Base-by-base conservation (phyloP, 495 filamentous ascomycete species). In the Aspergillus nanangensis region DNA sequence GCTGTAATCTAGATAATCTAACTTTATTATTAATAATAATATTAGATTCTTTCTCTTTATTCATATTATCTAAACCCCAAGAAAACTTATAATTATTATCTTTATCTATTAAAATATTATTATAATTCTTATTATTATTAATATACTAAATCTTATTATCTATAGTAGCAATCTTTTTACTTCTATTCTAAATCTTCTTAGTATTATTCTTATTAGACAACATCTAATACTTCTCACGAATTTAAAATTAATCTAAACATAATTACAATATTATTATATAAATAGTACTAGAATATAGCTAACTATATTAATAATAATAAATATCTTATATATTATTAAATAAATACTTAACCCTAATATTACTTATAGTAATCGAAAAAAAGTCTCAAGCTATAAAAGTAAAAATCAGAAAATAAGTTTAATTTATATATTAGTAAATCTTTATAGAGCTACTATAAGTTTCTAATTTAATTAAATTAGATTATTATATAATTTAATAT, bases 241-340 rank as follows among this genome's bases (percentile, higher is more conserved):
- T 7, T 13, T 31, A 31, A 29, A 31, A 31, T 4, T 25, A 41
- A 4, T 41, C 14, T 25, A 19, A 41, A 19, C 27, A 24, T 25
- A 41, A 8, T 31, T 25, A 25, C 14, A 8, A 42, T 5, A 32
- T 19, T 19, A 18, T 32, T 3, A 5, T 17, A 31, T 31, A 11
- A 27, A 41, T 13, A 24, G 27, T 41, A 41, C 9, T 41, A 21
- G 27, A 41, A 21, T 25, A 25, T 41, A 41, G 14, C n/a, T n/a
- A n/a, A n/a, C n/a, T 41, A 41, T 41, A 21, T 15, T 41, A 13
- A 41, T 25, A 13, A 19, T 25, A 21, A 24, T 41, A 8, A 41
- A 31, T 42, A 42, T 29, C 32, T 29, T 42, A 10, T 14, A 42
- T 3, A 31, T 42, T 42, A 42, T 38, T 18, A 42, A 29, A 32